These are phyloP conservation scores for Umbilicus rupestris DNA, from an alignment of 164 flowering plant genomes.

Conservation along the genomic window DNA sequence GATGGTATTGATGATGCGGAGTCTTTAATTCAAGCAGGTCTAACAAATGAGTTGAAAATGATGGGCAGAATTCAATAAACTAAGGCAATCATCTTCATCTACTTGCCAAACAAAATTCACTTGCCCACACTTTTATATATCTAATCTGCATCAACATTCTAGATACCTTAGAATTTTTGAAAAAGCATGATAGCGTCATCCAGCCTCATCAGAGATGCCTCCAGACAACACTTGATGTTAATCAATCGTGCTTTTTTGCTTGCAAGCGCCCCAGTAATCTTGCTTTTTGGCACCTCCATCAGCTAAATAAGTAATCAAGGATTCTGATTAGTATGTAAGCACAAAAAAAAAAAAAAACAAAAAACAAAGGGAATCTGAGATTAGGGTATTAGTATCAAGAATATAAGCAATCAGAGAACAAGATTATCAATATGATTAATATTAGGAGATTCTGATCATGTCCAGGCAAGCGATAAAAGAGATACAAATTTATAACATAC, in stretches of 20 bases:
- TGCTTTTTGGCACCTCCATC: conserved; percentile 2
- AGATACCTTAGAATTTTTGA: conserved; percentile 5
- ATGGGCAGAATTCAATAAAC: no score
- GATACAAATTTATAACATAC: no score
- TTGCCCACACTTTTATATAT: no score
- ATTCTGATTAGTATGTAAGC: background rate
- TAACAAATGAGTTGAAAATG: no score
- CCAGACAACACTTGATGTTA: background rate
- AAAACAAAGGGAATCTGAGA: background rate
- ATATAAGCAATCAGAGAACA: background rate
- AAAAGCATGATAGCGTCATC: conserved; percentile 11
- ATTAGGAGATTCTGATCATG: background rate
- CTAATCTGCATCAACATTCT: no score
- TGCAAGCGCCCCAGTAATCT: background rate
- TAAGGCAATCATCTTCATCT: no score
- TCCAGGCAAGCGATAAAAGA: background rate
- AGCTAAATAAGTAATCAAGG: conserved; percentile 1
- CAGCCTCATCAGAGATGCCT: conserved; percentile 4
- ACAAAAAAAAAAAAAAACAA: background rate
- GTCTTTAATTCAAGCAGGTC: no score
- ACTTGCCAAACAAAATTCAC: no score
- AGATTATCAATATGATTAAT: background rate
- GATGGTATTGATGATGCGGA: no score
- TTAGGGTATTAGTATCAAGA: background rate
- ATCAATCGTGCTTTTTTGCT: background rate